phyloP scores from a whole-genome alignment of 768 basidiomycete genomes.

The Trametes gibbosa region DNA sequence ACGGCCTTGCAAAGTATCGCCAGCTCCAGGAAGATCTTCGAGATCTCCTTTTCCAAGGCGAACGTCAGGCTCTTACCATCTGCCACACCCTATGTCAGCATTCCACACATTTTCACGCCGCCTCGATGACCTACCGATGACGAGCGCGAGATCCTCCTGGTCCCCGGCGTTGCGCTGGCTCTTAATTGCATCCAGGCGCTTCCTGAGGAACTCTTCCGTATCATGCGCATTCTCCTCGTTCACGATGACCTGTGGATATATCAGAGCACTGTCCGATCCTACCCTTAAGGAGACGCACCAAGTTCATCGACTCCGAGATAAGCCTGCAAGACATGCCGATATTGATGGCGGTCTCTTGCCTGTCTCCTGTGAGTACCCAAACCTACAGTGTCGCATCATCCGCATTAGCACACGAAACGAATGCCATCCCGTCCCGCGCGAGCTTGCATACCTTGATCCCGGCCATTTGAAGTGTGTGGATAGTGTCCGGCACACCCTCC shows the following conservation, averaged over 20 bases:
- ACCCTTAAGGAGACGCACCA: slow-evolving; percentile 49
- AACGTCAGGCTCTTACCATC: slow-evolving; percentile 94
- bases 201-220: slow-evolving; percentile 83
- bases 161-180: slow-evolving; percentile 90
- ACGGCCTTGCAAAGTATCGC: slow-evolving; percentile 99
- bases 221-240: slow-evolving; percentile 84
- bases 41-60: slow-evolving; percentile 90
- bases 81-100: slow-evolving; percentile 28
- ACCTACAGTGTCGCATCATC: slow-evolving; percentile 44
- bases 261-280: neutral
- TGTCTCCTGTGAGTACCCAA: slow-evolving; percentile 97
- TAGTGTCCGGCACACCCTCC: slow-evolving; percentile 97
- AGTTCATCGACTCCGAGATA: slow-evolving; percentile 97
- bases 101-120: neutral
- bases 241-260: slow-evolving; percentile 70
- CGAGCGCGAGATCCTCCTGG: slow-evolving; percentile 84
- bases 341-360: slow-evolving; percentile 99
- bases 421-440: no score
- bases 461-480: slow-evolving; percentile 96
- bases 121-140: slow-evolving; percentile 64
- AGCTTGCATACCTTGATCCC: slow-evolving; percentile 76
- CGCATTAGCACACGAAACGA: neutral
- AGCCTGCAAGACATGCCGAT: slow-evolving; percentile 97
- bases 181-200: slow-evolving; percentile 88
- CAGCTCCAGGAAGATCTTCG: slow-evolving; percentile 87